Evolutionary conservation across 139 green algal genomes (phyloP).

Genomic region (Deuterostichococcus epilithicus): DNA sequence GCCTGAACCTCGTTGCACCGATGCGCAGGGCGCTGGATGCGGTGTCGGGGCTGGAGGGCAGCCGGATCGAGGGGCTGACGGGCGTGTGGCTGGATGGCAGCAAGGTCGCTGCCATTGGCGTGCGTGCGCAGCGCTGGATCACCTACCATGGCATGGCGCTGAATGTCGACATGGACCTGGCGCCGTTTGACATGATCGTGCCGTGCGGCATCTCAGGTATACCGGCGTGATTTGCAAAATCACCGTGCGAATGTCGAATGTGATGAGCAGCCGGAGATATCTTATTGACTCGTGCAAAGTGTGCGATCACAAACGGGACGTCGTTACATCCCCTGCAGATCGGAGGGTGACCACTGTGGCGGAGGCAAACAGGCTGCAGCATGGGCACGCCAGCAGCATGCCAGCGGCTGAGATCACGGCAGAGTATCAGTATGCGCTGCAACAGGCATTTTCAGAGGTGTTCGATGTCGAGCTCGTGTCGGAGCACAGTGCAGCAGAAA

Average conservation of each 20-base stretch:
- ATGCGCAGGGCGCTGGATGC: constrained; percentile 30
- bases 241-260: too few relatives aligned
- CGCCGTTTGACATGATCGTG: constrained; percentile 61
- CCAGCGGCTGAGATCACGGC: constrained; percentile 35
- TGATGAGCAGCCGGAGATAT: neutral
- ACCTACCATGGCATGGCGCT: constrained; percentile 79
- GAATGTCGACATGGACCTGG: constrained; percentile 65
- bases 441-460: constrained; percentile 55
- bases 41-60: constrained; percentile 46
- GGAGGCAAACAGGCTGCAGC: neutral
- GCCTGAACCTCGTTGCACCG: neutral
- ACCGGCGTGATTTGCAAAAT: neutral
- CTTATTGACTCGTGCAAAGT: too few relatives aligned
- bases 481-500: too few relatives aligned
- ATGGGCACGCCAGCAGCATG: neutral
- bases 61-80: constrained; percentile 59
- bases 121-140: constrained; percentile 64
- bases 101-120: constrained; percentile 77
- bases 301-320: too few relatives aligned
- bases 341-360: neutral
- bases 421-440: constrained; percentile 65
- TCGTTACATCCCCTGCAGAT: neutral
- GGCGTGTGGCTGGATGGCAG: constrained; percentile 63
- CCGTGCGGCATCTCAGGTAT: constrained; percentile 64
- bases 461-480: constrained; percentile 52